Conservation (phyloP, 108 stramenopile genomes). For the Fistulifera solaris region DNA sequence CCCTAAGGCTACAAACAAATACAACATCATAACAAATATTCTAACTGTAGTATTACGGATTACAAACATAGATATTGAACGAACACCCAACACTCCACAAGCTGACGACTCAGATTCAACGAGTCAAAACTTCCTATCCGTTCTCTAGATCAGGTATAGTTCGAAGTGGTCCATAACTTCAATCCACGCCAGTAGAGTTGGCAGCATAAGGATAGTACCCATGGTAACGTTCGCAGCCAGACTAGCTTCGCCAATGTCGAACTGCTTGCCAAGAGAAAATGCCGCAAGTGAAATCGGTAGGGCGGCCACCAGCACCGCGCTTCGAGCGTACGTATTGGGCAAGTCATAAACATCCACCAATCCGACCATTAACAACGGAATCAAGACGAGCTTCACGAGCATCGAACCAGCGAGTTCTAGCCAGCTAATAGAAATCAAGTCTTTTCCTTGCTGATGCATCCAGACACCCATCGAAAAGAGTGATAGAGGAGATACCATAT, state of each 20-base stretch:
- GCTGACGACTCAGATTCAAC: too few relatives aligned
- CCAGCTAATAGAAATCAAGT: slow-evolving; percentile 10
- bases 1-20: too few relatives aligned
- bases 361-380: slow-evolving; percentile 31
- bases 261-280: slow-evolving; percentile 27
- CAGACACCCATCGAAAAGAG: slow-evolving; percentile 35
- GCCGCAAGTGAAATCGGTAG: slow-evolving; percentile 33
- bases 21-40: too few relatives aligned
- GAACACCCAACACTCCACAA: too few relatives aligned
- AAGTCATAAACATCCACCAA: slow-evolving; percentile 22
- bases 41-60: too few relatives aligned
- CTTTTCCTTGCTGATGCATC: slow-evolving; percentile 24
- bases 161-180: slow-evolving; percentile 16
- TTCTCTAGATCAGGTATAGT: slow-evolving; percentile 13
- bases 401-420: slow-evolving; percentile 16
- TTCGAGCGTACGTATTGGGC: slow-evolving; percentile 25
- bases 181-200: slow-evolving; percentile 30
- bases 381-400: slow-evolving; percentile 26
- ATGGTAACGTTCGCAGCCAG: slow-evolving; percentile 26
- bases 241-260: slow-evolving; percentile 23
- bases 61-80: too few relatives aligned
- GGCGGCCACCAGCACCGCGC: slow-evolving; percentile 28
- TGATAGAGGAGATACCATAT: slow-evolving; percentile 19
- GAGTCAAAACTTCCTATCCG: too few relatives aligned
- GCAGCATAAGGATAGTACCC: slow-evolving; percentile 31